A percentile compares a stretch with the other conserved stretches of the same genome.
These are phyloP conservation scores for Macrolepiota albuminosa DNA, from an alignment of 768 basidiomycete species.

Conservation along the genomic window DNA sequence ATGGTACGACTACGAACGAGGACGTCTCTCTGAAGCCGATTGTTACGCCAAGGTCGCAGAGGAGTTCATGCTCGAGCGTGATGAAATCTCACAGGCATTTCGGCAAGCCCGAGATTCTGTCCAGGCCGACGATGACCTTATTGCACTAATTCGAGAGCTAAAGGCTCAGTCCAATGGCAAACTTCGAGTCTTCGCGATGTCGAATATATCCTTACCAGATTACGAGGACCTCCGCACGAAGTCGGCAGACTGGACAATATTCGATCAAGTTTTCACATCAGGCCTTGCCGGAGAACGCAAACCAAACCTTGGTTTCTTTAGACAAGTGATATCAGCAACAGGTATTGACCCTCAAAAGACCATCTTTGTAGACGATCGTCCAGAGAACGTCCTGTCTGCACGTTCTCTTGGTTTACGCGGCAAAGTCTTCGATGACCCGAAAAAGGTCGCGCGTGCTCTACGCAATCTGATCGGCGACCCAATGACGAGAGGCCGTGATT, in stretches of 20 bases:
- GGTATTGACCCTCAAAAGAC: constrained; percentile 39
- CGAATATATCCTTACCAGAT: constrained; percentile 54
- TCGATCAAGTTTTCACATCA: constrained; percentile 49
- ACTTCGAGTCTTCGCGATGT: constrained; percentile 49
- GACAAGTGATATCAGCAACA: constrained; percentile 39
- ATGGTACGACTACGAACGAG: constrained; percentile 54
- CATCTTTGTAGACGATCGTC: constrained; percentile 58
- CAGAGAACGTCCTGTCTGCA: constrained; percentile 54
- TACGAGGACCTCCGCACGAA: constrained; percentile 41
- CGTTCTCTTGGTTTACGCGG: constrained; percentile 53
- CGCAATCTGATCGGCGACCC: constrained; percentile 47
- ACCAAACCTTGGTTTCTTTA: constrained; percentile 50
- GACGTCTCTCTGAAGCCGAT: constrained; percentile 36
- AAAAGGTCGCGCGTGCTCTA: constrained; percentile 38
- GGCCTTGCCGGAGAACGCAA: constrained; percentile 49
- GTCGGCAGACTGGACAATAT: constrained; percentile 43
- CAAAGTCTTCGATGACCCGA: constrained; percentile 42
- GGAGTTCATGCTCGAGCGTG: constrained; percentile 33
- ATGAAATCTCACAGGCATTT: constrained; percentile 41
- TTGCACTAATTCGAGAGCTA: constrained; percentile 41
- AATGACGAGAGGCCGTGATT: constrained; percentile 34
- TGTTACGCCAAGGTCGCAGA: constrained; percentile 36
- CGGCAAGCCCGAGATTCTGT: constrained; percentile 44
- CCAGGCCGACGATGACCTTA: constrained; percentile 37
- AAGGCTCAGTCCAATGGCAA: constrained; percentile 29